phyloP scores from a whole-genome alignment of 768 basidiomycete species.

The Rossbeevera mucosa region DNA sequence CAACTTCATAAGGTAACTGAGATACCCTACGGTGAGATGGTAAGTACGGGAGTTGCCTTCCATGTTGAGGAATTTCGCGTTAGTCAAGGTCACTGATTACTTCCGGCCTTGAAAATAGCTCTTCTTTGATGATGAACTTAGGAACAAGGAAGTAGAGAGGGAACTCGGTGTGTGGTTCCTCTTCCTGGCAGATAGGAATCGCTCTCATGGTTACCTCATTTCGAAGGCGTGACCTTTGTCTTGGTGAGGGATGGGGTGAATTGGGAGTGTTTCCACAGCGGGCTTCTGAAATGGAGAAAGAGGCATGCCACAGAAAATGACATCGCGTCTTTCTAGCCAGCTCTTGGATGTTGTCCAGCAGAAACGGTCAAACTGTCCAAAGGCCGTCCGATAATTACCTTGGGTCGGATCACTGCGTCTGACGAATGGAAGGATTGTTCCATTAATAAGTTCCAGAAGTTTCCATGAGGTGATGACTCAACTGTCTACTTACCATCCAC shows the following conservation, averaged over 20 bases:
- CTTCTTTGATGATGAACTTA: constrained; percentile 68
- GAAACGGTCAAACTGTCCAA: neutral
- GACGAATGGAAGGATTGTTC: neutral
- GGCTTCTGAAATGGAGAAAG: constrained; percentile 66
- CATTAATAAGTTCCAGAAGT: constrained; percentile 6
- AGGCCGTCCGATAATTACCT: neutral
- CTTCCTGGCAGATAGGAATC: neutral
- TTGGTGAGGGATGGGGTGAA: constrained; percentile 64
- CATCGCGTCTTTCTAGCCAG: constrained; percentile 7
- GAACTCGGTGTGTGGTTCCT: constrained; percentile 40
- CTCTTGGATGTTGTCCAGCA: neutral
- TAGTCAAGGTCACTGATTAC: neutral
- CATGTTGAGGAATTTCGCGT: neutral
- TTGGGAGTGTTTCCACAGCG: constrained; percentile 60
- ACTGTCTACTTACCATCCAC: neutral
- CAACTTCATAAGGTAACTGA: constrained; percentile 67
- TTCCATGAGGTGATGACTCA: neutral
- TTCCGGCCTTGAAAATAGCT: constrained; percentile 33
- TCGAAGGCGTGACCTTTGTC: constrained; percentile 73
- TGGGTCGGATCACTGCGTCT: neutral
- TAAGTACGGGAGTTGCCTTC: constrained; percentile 21
- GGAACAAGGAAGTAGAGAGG: constrained; percentile 49
- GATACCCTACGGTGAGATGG: constrained; percentile 79
- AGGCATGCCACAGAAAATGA: constrained; percentile 28
- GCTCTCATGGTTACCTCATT: neutral